A percentile compares a stretch with the other conserved stretches of the same genome.
These are phyloP conservation scores for Annulohypoxylon nitens DNA, from an alignment of 495 filamentous ascomycete species.

Conservation along the genomic window DNA sequence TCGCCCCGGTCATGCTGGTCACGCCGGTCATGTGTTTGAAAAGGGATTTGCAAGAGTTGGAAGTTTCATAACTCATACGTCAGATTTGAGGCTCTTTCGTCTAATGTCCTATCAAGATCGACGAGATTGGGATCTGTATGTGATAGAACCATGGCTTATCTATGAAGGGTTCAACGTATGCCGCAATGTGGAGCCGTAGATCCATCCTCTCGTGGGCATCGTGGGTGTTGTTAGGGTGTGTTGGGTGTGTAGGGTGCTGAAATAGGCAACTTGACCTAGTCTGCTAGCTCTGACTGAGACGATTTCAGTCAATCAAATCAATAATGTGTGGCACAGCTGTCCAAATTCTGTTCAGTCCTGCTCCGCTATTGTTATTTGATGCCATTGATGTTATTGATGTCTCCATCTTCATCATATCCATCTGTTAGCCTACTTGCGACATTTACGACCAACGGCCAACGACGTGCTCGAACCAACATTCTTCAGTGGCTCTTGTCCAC, in stretches of 20 bases:
- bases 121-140: slow-evolving; percentile 16
- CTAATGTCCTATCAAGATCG: slow-evolving; percentile 29
- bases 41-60: background rate
- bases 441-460: background rate
- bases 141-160: slow-evolving; percentile 27
- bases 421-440: background rate
- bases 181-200: slow-evolving; percentile 24
- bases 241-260: slow-evolving; percentile 4
- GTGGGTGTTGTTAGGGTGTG: background rate
- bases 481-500: background rate
- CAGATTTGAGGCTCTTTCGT: slow-evolving; percentile 31
- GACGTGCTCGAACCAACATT: background rate
- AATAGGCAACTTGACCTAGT: slow-evolving; percentile 13
- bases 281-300: slow-evolving; percentile 4
- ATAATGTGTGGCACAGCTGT: background rate
- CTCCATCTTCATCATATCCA: background rate
- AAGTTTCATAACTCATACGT: background rate
- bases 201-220: slow-evolving; percentile 1
- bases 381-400: background rate
- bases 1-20: no score
- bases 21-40: background rate
- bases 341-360: background rate
- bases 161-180: slow-evolving; percentile 22
- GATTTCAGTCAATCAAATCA: background rate
- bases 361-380: background rate